Conservation (phyloP, 2,329 filamentous ascomycete genomes). For the Neopestalotiopsis rosae region DNA sequence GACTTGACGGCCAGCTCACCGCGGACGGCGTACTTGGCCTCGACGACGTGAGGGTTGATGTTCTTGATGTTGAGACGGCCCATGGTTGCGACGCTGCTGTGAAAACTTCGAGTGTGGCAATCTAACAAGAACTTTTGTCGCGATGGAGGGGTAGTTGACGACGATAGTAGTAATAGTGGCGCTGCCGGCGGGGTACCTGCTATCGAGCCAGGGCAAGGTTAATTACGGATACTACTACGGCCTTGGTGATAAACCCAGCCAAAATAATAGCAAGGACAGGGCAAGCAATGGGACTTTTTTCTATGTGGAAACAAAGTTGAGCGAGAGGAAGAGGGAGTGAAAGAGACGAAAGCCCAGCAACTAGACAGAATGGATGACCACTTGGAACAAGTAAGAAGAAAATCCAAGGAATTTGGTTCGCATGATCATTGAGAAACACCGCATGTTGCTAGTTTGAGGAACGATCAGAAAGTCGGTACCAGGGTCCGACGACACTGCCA, state of each 20-base stretch:
- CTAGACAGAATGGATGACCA: neutral
- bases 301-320: neutral
- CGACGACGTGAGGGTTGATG: slow-evolving; percentile 88
- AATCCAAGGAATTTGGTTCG: slow-evolving; percentile 2
- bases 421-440: slow-evolving; percentile 13
- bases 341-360: neutral
- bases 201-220: slow-evolving; percentile 5
- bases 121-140: neutral
- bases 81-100: slow-evolving; percentile 27
- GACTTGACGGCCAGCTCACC: slow-evolving; percentile 94
- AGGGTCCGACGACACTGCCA: slow-evolving; percentile 6
- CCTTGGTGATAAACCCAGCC: neutral
- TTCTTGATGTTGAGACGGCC: slow-evolving; percentile 74
- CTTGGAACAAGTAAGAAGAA: neutral
- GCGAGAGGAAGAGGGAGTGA: neutral
- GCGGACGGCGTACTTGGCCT: slow-evolving; percentile 94
- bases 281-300: neutral
- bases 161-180: neutral
- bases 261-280: neutral
- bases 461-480: slow-evolving; percentile 11
- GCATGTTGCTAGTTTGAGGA: slow-evolving; percentile 12
- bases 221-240: neutral
- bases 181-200: slow-evolving; percentile 15
- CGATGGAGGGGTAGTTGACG: slow-evolving; percentile 15
- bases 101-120: slow-evolving; percentile 5